Evolutionary conservation across 2,329 filamentous ascomycete species (phyloP).

Genomic region (Fusarium sp.): DNA sequence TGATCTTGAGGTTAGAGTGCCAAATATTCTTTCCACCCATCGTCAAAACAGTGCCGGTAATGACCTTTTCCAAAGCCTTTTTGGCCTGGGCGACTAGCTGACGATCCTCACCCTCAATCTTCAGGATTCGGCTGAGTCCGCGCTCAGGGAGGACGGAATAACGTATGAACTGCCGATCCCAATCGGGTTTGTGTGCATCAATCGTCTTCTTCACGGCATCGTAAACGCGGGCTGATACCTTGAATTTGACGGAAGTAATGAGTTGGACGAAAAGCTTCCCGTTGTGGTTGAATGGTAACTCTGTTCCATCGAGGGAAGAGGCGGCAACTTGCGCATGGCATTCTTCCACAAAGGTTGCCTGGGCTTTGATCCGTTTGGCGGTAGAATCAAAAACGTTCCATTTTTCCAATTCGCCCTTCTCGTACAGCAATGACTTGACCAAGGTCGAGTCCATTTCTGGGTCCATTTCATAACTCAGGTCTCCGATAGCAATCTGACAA

Average conservation of each 20-base stretch:
- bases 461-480: neutral
- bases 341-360: neutral
- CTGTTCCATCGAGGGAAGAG: neutral
- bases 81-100: neutral
- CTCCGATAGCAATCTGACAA: neutral
- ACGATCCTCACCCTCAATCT: neutral
- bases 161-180: neutral
- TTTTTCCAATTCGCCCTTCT: neutral
- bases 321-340: neutral
- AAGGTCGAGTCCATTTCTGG: neutral
- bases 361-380: neutral
- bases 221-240: neutral
- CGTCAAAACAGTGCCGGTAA: neutral
- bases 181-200: neutral
- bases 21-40: neutral
- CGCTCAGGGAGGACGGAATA: neutral
- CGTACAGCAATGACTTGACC: neutral
- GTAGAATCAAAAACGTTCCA: neutral
- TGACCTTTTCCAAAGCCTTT: neutral
- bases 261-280: neutral
- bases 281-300: neutral
- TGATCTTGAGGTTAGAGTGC: neutral
- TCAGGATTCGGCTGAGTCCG: neutral
- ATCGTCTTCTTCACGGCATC: neutral
- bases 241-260: neutral